Conservation (phyloP, 1,139 yeast species). For the Hyphopichia khmerensis region DNA sequence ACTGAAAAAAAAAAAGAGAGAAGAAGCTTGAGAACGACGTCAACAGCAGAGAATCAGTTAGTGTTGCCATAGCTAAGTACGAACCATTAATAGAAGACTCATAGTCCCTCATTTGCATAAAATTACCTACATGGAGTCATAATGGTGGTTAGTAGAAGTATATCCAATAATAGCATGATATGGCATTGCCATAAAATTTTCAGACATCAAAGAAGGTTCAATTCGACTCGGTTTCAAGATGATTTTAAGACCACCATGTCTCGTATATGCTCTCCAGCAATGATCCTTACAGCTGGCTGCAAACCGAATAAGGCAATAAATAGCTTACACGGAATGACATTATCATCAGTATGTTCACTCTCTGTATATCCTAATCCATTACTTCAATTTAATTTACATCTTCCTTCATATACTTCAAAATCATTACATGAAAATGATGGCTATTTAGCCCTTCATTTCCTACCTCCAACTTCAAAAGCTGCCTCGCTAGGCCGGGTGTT, state of each 20-base stretch:
- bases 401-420: slow-evolving; percentile 76
- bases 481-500: slow-evolving; percentile 57
- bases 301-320: slow-evolving; percentile 3
- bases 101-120: too few species aligned
- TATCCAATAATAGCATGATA: neutral
- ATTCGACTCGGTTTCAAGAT: slow-evolving; percentile 9
- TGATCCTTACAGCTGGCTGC: slow-evolving; percentile 36
- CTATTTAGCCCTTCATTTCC: slow-evolving; percentile 68
- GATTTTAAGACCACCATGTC: slow-evolving; percentile 38
- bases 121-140: too few species aligned
- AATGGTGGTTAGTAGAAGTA: too few species aligned
- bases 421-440: slow-evolving; percentile 53
- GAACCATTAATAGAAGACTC: too few species aligned
- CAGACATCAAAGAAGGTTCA: neutral
- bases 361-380: slow-evolving; percentile 73
- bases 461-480: slow-evolving; percentile 56
- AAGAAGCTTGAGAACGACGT: too few species aligned
- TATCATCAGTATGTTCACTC: slow-evolving; percentile 78
- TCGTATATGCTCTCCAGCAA: slow-evolving; percentile 42
- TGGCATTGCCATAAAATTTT: neutral
- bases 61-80: too few species aligned
- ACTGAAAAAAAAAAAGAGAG: too few species aligned
- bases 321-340: slow-evolving; percentile 68
- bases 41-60: too few species aligned
- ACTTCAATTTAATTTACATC: slow-evolving; percentile 76